Evolutionary conservation across 2,329 filamentous ascomycete genomes (phyloP).

Genomic region (Colletotrichum orbiculare): DNA sequence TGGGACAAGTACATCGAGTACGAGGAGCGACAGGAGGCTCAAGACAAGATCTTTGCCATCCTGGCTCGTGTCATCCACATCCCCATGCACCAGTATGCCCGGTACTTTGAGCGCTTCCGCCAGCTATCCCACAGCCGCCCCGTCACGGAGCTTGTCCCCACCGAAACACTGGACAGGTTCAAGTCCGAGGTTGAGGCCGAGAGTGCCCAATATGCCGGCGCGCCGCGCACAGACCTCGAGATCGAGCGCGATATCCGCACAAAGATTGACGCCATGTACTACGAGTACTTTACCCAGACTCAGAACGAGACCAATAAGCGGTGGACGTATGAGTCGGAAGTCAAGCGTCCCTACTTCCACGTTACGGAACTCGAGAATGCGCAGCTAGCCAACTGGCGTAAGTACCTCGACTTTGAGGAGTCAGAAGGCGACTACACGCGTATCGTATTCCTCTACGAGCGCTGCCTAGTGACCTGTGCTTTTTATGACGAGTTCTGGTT

Average conservation of each 20-base stretch:
- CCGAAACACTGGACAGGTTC: slow-evolving; percentile 75
- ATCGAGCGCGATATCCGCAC: slow-evolving; percentile 84
- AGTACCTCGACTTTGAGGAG: slow-evolving; percentile 97
- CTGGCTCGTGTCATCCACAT: slow-evolving; percentile 86
- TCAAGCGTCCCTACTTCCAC: slow-evolving; percentile 97
- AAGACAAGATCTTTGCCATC: slow-evolving; percentile 87
- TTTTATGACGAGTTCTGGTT: slow-evolving; percentile 99
- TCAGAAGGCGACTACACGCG: slow-evolving; percentile 80
- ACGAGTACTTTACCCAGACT: slow-evolving; percentile 82
- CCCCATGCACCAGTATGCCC: slow-evolving; percentile 94
- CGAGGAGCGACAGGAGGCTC: slow-evolving; percentile 87
- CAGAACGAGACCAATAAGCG: slow-evolving; percentile 91
- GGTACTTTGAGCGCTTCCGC: slow-evolving; percentile 93
- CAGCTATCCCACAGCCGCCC: slow-evolving; percentile 79
- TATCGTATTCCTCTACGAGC: slow-evolving; percentile 88
- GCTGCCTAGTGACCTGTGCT: slow-evolving; percentile 90
- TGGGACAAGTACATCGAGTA: slow-evolving; percentile 99
- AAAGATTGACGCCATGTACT: slow-evolving; percentile 83
- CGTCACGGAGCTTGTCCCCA: slow-evolving; percentile 76
- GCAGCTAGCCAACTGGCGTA: slow-evolving; percentile 91
- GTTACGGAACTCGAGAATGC: slow-evolving; percentile 90
- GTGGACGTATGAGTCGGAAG: slow-evolving; percentile 94
- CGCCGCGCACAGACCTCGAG: slow-evolving; percentile 76
- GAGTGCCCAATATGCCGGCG: slow-evolving; percentile 60
- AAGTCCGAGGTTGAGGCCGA: slow-evolving; percentile 79